Evolutionary conservation across 2,329 filamentous ascomycete genomes (phyloP), one percentile per base, ranked within the genome.

Genomic region (Bipolaris bicolor): DNA sequence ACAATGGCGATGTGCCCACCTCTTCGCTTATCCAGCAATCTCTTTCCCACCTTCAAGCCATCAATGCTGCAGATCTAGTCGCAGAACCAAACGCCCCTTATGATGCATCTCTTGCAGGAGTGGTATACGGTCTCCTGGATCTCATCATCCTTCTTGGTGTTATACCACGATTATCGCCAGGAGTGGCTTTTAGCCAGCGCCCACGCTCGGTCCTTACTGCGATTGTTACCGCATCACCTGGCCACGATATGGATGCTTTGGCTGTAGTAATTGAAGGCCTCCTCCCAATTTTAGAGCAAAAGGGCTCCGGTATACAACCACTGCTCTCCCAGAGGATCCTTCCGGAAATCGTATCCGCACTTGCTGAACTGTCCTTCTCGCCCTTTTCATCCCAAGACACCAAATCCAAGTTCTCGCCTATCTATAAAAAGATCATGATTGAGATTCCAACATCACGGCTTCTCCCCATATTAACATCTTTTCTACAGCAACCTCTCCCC

Each of bases 401-500:
- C 5, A 62, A 60, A 24, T 39, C 18, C 2, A 60, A 34, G n/a
- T 74, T 66, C 20, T 24, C 48, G 40, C 41, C 61, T n/a, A 18
- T 54, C 0, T 76, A 69, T 57, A 36, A 63, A 20, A 58, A 55
- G 1, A 43, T 66, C 3, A 49, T 74, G n/a, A 15, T 24, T 10
- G 49, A 74, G 6, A 78, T 73, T 5, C 80, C 80, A 15, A 82
- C 82, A 31, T 84, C 84, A 66, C 81, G 78, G 26, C 79, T 91
- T 7, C 76, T 91, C 20, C 85, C 84, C 7, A 80, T 85, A 4
- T 74, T 91, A 41, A 90, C 87, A 58, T 79, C 83, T 16, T 78
- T 90, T 18, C 83, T 90, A 33, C 86, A 89, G 58, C 87, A 88
- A 10, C 82, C 82, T 54, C 80, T 84, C 15, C 86, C 86, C 10